Percentiles rank a stretch among this genome's conserved stretches.
Conservation (phyloP, 108 stramenopile genomes). For the Pseudonitzschia pungens region DNA sequence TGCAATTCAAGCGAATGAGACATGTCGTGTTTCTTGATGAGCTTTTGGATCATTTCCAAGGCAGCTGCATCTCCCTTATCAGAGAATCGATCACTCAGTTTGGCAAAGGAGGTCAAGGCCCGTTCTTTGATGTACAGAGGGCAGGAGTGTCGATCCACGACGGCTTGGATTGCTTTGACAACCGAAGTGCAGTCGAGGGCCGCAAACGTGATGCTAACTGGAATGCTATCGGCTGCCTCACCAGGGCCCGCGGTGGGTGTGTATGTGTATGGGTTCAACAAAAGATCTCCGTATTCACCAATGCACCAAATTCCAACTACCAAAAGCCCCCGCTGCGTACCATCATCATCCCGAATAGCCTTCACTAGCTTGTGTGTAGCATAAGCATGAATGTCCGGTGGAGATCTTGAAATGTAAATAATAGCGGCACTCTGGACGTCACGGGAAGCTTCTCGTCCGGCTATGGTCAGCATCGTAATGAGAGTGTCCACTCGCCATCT, state of each 20-base stretch:
- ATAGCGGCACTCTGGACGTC: slow-evolving; percentile 79
- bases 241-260: slow-evolving; percentile 38
- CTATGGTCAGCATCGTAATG: slow-evolving; percentile 95
- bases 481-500: slow-evolving; percentile 95
- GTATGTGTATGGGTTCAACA: slow-evolving; percentile 72
- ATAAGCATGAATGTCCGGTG: slow-evolving; percentile 80
- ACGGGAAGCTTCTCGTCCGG: slow-evolving; percentile 82
- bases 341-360: slow-evolving; percentile 88
- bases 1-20: slow-evolving; percentile 93
- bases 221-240: slow-evolving; percentile 29
- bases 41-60: slow-evolving; percentile 49
- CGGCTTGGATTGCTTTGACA: slow-evolving; percentile 65
- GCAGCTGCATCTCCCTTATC: slow-evolving; percentile 63
- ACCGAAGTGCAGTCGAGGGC: slow-evolving; percentile 64
- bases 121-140: slow-evolving; percentile 73
- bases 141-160: slow-evolving; percentile 74
- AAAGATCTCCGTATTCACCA: slow-evolving; percentile 84
- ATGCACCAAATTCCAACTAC: slow-evolving; percentile 95
- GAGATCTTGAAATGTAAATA: slow-evolving; percentile 78
- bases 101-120: slow-evolving; percentile 85
- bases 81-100: slow-evolving; percentile 83
- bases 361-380: slow-evolving; percentile 92
- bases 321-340: slow-evolving; percentile 81
- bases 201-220: slow-evolving; percentile 60
- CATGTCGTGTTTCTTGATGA: slow-evolving; percentile 67